Evolutionary conservation across 1,139 yeast species (phyloP), one percentile per base, ranked within the genome.

Genomic region (Debaryomyces nepalensis): DNA sequence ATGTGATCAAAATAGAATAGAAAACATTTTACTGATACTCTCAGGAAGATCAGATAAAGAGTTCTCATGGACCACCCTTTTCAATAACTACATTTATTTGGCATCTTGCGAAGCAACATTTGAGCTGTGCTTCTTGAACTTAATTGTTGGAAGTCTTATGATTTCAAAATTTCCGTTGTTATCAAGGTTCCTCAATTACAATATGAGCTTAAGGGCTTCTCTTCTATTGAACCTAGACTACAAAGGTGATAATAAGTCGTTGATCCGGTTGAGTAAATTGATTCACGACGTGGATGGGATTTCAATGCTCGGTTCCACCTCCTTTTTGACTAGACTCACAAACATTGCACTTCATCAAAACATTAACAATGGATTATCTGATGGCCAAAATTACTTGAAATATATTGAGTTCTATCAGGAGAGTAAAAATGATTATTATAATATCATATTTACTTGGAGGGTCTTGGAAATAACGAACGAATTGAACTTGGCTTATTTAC

Each of bases 371-470:
- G 59, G 50, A 3, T 46, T 68, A 23, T 41, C 42, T 16, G 63
- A 61, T 43, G 67, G 66, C 2, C 64, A 57, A 36, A 65, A 67
- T 48, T 54, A 58, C 33, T 46, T 66, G 33, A 65, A 64, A 40
- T 70, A 61, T 42, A 57, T 64, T 24, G 75, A 71, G 45, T 44
- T 63, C 15, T 59, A 51, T 33, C 60, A 61, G 31, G 50, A 53
- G 10, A 54, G 52, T 37, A 33, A 40, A 4, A 29, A 46, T 8
- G 58, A 66, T 44, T 58, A 61, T 26, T 72, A 62, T 44, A 59
- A 54, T 1, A 42, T 67, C 9, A 41, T 72, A 2, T 53, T 60
- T 15, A 54, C 63, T 21, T 72, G 76, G 76, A 64, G 77, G 53
- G 40, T 71, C 2, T 54, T 70, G 44, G 75, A 68, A 32, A 55